Evolutionary conservation across 352 stramenopile species (phyloP).

Genomic region (Phytophthora fragariae): DNA sequence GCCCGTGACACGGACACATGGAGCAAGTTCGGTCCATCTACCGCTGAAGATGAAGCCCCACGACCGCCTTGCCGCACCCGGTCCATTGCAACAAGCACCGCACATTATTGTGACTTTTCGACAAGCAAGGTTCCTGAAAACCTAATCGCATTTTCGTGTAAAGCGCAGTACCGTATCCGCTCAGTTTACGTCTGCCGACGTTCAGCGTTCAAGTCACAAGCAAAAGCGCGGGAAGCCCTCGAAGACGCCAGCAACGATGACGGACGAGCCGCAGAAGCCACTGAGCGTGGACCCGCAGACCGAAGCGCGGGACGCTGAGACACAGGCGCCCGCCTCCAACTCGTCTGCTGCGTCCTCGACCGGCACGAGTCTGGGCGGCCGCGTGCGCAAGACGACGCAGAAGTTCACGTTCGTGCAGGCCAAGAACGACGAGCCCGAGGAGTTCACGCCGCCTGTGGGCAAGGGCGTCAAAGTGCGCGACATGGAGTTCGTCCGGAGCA

Average conservation of each 20-base stretch:
- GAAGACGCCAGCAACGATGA: slow-evolving; percentile 21
- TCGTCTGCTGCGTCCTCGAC: slow-evolving; percentile 13
- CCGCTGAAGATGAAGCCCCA: too few species aligned
- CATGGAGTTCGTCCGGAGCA: slow-evolving; percentile 61
- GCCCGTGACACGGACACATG: too few species aligned
- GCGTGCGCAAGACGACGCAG: slow-evolving; percentile 71
- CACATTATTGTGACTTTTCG: neutral
- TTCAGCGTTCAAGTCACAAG: slow-evolving; percentile 5
- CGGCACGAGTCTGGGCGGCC: slow-evolving; percentile 47
- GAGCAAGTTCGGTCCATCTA: too few species aligned
- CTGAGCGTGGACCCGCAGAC: too few species aligned
- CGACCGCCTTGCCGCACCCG: neutral
- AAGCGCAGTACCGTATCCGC: neutral
- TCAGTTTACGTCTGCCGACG: neutral
- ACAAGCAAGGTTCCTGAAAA: neutral
- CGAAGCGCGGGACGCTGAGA: too few species aligned
- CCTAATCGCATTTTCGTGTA: neutral
- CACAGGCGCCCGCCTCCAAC: slow-evolving; percentile 18
- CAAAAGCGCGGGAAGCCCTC: slow-evolving; percentile 35
- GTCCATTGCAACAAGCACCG: neutral
- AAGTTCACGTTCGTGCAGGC: slow-evolving; percentile 66
- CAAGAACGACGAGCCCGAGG: slow-evolving; percentile 63
- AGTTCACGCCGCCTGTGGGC: slow-evolving; percentile 68
- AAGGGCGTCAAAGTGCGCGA: slow-evolving; percentile 67
- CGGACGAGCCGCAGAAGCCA: slow-evolving; percentile 22